Evolutionary conservation across 257 asterid species (phyloP).

Genomic region (Penstemon davidsonii): DNA sequence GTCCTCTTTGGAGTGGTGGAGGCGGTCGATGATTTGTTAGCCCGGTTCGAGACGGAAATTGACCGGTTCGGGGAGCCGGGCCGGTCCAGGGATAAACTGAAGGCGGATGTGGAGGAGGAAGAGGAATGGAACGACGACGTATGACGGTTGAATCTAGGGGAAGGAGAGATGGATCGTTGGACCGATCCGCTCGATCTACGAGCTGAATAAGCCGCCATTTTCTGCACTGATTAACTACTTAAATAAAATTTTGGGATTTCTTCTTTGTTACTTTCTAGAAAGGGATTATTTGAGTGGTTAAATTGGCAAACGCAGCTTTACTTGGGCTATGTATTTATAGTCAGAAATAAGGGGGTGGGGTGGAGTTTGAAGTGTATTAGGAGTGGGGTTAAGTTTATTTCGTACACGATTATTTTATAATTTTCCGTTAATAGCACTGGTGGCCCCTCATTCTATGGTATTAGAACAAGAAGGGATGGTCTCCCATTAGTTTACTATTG

Average conservation of each 20-base stretch:
- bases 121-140: slow-evolving; percentile 29
- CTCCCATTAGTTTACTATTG: too few relatives aligned
- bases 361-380: background rate
- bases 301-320: slow-evolving; percentile 35
- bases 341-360: background rate
- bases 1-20: slow-evolving; percentile 37
- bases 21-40: slow-evolving; percentile 23
- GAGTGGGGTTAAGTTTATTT: slow-evolving; percentile 14
- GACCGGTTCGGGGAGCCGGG: slow-evolving; percentile 32
- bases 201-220: slow-evolving; percentile 35
- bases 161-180: slow-evolving; percentile 39
- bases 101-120: slow-evolving; percentile 29
- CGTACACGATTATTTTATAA: background rate
- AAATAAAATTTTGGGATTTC: background rate
- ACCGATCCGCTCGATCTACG: slow-evolving; percentile 45
- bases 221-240: background rate
- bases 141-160: slow-evolving; percentile 33
- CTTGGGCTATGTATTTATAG: slow-evolving; percentile 55
- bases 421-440: slow-evolving; percentile 28
- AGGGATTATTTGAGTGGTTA: slow-evolving; percentile 24
- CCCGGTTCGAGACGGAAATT: slow-evolving; percentile 25
- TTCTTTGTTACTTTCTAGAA: background rate
- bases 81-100: slow-evolving; percentile 34
- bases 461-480: too few relatives aligned
- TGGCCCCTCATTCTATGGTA: slow-evolving; percentile 27